Percentiles rank a stretch among this genome's conserved stretches.
Conservation (phyloP, 768 basidiomycete species). For the Solioccasus polychromus region DNA sequence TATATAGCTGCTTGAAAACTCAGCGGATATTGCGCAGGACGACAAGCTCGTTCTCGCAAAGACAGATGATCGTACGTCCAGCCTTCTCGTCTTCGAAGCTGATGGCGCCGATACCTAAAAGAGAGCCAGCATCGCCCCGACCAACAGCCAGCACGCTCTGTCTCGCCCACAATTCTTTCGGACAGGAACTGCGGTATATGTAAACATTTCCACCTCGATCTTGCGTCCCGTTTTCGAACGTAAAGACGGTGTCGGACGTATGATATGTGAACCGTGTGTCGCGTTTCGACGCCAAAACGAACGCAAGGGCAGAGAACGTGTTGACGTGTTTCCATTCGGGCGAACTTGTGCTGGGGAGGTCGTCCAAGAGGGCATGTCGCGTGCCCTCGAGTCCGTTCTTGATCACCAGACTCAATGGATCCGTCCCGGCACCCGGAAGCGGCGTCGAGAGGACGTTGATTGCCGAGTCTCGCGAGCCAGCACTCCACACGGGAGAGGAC, state of each 20-base stretch:
- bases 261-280: conserved; percentile 89
- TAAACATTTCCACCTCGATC: conserved; percentile 81
- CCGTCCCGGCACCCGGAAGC: conserved; percentile 49
- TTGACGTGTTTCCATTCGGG: conserved; percentile 67
- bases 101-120: conserved; percentile 72
- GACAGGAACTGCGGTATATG: conserved; percentile 63
- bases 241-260: conserved; percentile 55
- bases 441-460: conserved; percentile 66
- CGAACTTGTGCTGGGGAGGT: conserved; percentile 10
- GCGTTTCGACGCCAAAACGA: conserved; percentile 90
- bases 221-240: conserved; percentile 76
- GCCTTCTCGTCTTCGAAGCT: conserved; percentile 27
- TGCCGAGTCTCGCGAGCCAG: conserved; percentile 33
- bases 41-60: conserved; percentile 77
- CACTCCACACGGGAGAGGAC: conserved; percentile 41
- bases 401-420: conserved; percentile 48
- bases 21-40: conserved; percentile 45
- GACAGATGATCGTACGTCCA: conserved; percentile 51
- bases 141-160: conserved; percentile 80
- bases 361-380: conserved; percentile 47
- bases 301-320: conserved; percentile 89
- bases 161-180: conserved; percentile 61
- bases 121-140: conserved; percentile 64
- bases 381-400: conserved; percentile 76
- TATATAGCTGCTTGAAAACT: conserved; percentile 21